phyloP scores from a whole-genome alignment of 208 protist genomes.

The Dictyostelium gargantuum region DNA sequence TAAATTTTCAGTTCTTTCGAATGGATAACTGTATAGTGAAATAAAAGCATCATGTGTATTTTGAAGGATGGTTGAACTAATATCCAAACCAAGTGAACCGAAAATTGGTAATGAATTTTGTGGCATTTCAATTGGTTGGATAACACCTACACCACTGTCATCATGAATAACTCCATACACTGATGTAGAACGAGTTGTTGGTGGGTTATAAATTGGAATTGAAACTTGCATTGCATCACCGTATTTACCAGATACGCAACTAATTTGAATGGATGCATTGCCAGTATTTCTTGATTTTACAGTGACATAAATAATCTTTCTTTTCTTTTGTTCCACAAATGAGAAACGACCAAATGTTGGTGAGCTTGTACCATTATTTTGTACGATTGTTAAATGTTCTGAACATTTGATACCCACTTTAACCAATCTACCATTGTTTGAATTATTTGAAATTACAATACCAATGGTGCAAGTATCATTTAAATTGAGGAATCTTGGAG shows the following conservation, averaged over 20 bases:
- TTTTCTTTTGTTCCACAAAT: background rate
- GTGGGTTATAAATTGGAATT: conserved; percentile 19
- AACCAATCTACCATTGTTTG: background rate
- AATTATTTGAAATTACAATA: conserved; percentile 20
- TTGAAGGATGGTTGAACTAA: conserved; percentile 37
- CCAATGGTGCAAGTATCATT: conserved; percentile 1
- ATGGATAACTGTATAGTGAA: background rate
- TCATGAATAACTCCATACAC: conserved; percentile 27
- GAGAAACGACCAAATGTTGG: background rate
- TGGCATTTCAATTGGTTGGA: conserved; percentile 37
- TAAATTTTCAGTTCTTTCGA: conserved; percentile 32
- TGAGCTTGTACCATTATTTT: too few relatives aligned
- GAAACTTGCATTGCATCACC: conserved; percentile 49
- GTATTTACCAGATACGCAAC: conserved; percentile 41
- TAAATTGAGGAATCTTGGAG: conserved; percentile 31
- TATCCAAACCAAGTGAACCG: background rate
- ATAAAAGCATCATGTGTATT: conserved; percentile 1
- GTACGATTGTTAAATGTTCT: background rate
- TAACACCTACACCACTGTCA: background rate
- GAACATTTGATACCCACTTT: conserved; percentile 36
- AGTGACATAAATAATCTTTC: background rate
- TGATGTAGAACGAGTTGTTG: background rate
- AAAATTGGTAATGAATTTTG: conserved; percentile 3
- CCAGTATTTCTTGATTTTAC: conserved; percentile 12
- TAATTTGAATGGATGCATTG: background rate